Percentiles rank a stretch among this genome's conserved stretches.
These are phyloP conservation scores for Peribolospora kevripleyi DNA, from an alignment of 768 basidiomycete genomes.

Conservation along the genomic window DNA sequence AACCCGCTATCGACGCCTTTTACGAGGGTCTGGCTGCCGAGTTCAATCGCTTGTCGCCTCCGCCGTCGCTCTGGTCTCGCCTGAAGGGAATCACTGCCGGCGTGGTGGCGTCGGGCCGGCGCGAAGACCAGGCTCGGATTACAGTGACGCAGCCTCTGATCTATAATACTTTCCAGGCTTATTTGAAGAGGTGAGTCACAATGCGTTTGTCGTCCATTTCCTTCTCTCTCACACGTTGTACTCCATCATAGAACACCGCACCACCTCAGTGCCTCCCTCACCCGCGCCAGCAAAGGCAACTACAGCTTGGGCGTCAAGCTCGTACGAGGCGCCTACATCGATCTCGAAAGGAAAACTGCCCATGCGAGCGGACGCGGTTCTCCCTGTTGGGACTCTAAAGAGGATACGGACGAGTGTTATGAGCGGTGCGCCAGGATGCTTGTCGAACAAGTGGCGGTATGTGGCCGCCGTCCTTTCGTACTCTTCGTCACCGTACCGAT, in stretches of 20 bases:
- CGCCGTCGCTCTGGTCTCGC: no score
- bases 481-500: no score
- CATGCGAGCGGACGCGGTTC: conserved; percentile 1
- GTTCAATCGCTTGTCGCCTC: conserved; percentile 8
- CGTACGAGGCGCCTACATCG: conserved; percentile 16
- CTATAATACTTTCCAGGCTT: no score
- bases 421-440: conserved; percentile 10
- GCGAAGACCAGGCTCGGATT: no score
- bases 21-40: conserved; percentile 11
- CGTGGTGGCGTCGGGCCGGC: no score
- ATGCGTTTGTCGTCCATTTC: no score
- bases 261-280: conserved; percentile 8
- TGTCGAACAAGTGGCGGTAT: conserved; percentile 6
- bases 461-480: no score
- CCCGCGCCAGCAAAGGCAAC: conserved; percentile 9
- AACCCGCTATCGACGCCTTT: conserved; percentile 14
- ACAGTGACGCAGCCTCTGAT: no score
- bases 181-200: no score
- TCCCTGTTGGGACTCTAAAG: conserved; percentile 14
- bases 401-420: conserved; percentile 15
- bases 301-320: conserved; percentile 16
- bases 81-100: no score
- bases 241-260: neutral
- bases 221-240: no score
- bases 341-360: conserved; percentile 8